These are phyloP conservation scores for Alternaria infectoria DNA, from an alignment of 2,329 filamentous ascomycete genomes.

Conservation along the genomic window DNA sequence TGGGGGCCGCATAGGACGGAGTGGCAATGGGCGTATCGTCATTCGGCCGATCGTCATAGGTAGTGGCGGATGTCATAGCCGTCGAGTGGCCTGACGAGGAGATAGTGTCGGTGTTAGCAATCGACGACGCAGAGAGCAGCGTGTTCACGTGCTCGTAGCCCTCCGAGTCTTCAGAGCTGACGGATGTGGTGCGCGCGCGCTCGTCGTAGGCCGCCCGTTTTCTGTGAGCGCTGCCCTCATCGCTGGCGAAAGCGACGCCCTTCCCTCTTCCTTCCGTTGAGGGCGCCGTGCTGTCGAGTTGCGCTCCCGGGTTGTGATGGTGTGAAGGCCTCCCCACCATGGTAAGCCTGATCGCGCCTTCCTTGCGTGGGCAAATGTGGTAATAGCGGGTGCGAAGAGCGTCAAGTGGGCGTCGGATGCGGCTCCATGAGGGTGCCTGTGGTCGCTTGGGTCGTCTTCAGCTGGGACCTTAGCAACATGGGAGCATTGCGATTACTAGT, in stretches of 20 bases:
- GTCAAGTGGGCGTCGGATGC: not conserved
- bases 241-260: slow-evolving; percentile 27
- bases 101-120: slow-evolving; percentile 35
- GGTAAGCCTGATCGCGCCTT: slow-evolving; percentile 7
- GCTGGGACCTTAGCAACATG: slow-evolving; percentile 4
- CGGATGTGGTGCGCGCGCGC: slow-evolving; percentile 22
- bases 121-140: slow-evolving; percentile 41
- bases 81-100: slow-evolving; percentile 42
- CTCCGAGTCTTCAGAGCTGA: slow-evolving; percentile 18
- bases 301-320: slow-evolving; percentile 5
- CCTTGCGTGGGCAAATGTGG: not conserved
- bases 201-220: slow-evolving; percentile 1
- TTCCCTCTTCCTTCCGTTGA: slow-evolving; percentile 26
- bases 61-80: slow-evolving; percentile 44
- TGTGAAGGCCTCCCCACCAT: slow-evolving; percentile 33
- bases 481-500: not conserved
- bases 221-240: slow-evolving; percentile 16
- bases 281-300: slow-evolving; percentile 17
- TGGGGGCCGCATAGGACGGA: slow-evolving; percentile 39
- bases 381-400: slow-evolving; percentile 7
- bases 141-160: slow-evolving; percentile 27
- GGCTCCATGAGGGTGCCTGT: not conserved
- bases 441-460: not conserved
- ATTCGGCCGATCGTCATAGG: slow-evolving; percentile 31
- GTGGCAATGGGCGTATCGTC: slow-evolving; percentile 23